Evolutionary conservation across 306 rosid genomes (phyloP), one percentile per base, ranked within the genome.

Genomic region (Quercus parvula): DNA sequence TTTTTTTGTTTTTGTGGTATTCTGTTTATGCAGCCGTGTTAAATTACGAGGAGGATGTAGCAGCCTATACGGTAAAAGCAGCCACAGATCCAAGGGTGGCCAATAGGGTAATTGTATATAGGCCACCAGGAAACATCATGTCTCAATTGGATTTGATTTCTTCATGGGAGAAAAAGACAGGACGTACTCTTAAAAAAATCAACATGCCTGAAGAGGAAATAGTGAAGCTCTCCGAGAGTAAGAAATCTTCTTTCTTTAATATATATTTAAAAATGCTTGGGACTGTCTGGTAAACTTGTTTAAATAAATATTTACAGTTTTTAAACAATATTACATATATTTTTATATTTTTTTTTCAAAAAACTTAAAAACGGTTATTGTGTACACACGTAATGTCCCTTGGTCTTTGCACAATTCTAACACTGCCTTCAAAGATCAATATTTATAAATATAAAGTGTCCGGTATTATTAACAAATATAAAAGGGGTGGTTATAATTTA

Each of bases 11-110:
- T 27, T 15, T 6, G 28, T 49, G 33, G 13, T 30, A 9, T 63
- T 5, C 4, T n/a, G 7, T 38, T 51, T 18, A 13, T 70, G 63
- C 63, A 85, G 88, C 77, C 14, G 85, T 85, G 74, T 68, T 87
- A 56, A 87, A 80, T 41, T 77, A 80, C n/a, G 88, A 87, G 75
- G 76, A 80, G 85, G 88, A 85, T 67, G 80, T 87, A 13, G 88
- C 85, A 1, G 63, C 41, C 19, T 82, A 84, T 71, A 82, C 90
- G 0, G 52, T 87, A 27, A 82, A 71, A 71, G 85, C 85, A 52
- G 86, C 82, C 30, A 75, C 77, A 19, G 87, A 87, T 82, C 71
- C 70, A 38, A 82, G 83, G 63, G 84, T 41, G 8, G 86, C 10
- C 1, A 84, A 87, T 52, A 71, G 80, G 1, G 73, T 88, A 2